Evolutionary conservation across 306 rosid species (phyloP).

Genomic region (Albizia julibrissin): DNA sequence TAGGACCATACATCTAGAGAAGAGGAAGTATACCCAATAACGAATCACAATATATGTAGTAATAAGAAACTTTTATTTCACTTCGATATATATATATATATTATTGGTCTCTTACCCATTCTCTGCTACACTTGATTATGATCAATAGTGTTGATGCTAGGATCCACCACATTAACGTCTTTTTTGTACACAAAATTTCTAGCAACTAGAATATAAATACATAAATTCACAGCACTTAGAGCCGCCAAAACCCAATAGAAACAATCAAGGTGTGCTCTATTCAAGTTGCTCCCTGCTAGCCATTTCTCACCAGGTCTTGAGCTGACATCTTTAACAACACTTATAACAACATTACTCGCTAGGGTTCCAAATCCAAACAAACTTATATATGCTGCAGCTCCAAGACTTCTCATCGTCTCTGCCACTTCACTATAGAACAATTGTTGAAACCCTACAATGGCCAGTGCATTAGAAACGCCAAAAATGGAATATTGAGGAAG

Average conservation of each 20-base stretch:
- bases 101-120: too few relatives aligned
- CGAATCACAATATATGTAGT: too few relatives aligned
- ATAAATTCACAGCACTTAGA: constrained; percentile 50
- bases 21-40: too few relatives aligned
- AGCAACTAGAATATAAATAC: constrained; percentile 51
- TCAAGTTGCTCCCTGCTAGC: constrained; percentile 57
- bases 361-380: constrained; percentile 64
- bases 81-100: too few relatives aligned
- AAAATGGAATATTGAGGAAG: constrained; percentile 70
- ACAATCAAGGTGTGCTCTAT: constrained; percentile 63
- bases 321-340: constrained; percentile 38
- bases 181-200: constrained; percentile 56
- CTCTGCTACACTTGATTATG: background rate
- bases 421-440: constrained; percentile 80
- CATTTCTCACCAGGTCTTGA: constrained; percentile 43
- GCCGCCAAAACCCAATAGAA: constrained; percentile 70
- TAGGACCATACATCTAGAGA: too few relatives aligned
- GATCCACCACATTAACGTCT: constrained; percentile 33
- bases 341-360: constrained; percentile 45
- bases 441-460: constrained; percentile 66
- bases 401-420: constrained; percentile 57
- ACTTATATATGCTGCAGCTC: constrained; percentile 74
- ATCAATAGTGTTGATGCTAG: background rate
- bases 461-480: constrained; percentile 54
- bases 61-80: too few relatives aligned